These are phyloP conservation scores for Hordeum vulgare DNA, from an alignment of 176 grass and related monocot species.

Conservation along the genomic window DNA sequence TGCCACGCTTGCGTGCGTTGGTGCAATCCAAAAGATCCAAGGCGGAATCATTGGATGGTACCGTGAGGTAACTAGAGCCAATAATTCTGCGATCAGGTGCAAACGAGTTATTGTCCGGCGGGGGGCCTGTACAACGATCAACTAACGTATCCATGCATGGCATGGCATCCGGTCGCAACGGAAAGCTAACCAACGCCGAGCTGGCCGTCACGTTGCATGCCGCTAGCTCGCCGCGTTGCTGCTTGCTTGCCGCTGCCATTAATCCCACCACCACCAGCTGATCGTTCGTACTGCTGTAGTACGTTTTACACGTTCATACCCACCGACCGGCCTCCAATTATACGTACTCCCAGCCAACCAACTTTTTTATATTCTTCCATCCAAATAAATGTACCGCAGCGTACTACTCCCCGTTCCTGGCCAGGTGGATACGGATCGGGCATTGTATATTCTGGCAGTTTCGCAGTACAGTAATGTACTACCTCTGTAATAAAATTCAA, in stretches of 20 bases:
- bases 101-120: too few relatives aligned
- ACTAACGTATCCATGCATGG: neutral
- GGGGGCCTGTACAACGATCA: neutral
- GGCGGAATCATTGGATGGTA: neutral
- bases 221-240: neutral
- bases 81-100: too few relatives aligned
- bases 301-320: neutral
- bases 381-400: neutral
- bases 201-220: conserved; percentile 46
- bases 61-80: neutral
- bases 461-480: too few relatives aligned
- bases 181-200: conserved; percentile 33
- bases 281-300: neutral
- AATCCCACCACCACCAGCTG: too few relatives aligned
- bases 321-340: neutral
- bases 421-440: too few relatives aligned
- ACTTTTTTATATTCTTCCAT: neutral
- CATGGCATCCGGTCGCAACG: neutral
- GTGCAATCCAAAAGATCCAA: neutral
- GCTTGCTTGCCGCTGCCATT: too few relatives aligned
- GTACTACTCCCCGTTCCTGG: neutral
- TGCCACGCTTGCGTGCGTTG: neutral
- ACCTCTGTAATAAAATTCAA: too few relatives aligned
- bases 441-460: too few relatives aligned
- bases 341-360: neutral